Conservation (phyloP, 176 grass and related monocot genomes). For the Eleusine indica region DNA sequence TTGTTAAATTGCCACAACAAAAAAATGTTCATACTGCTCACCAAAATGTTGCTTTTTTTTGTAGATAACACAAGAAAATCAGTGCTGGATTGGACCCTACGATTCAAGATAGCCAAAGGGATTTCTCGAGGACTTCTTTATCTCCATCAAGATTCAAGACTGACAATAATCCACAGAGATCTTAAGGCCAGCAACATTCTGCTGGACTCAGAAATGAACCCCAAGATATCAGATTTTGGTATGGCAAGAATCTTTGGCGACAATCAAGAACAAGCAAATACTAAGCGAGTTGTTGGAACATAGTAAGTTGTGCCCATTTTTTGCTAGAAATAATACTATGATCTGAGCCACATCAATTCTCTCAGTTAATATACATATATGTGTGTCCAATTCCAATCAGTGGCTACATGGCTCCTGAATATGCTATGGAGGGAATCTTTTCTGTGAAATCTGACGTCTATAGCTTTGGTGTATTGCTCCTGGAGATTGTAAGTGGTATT, state of each 20-base stretch:
- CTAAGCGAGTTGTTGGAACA: conserved; percentile 49
- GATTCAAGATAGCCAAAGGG: conserved; percentile 53
- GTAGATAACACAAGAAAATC: conserved; percentile 21
- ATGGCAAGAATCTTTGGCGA: conserved; percentile 58
- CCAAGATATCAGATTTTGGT: conserved; percentile 60
- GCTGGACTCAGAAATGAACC: conserved; percentile 47
- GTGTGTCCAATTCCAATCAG: neutral
- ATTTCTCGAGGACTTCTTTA: conserved; percentile 52
- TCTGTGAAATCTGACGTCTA: conserved; percentile 61
- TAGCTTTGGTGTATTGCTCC: conserved; percentile 53
- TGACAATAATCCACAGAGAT: conserved; percentile 56
- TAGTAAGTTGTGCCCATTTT: conserved; percentile 29
- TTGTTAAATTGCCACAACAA: too few relatives aligned
- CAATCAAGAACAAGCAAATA: conserved; percentile 45
- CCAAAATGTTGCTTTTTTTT: too few relatives aligned
- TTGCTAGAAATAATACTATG: too few relatives aligned
- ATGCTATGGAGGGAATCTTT: conserved; percentile 66
- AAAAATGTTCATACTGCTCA: too few relatives aligned
- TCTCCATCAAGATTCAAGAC: conserved; percentile 61
- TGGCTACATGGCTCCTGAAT: conserved; percentile 67
- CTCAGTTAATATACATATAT: too few relatives aligned
- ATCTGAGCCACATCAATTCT: too few relatives aligned
- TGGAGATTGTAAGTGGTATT: conserved; percentile 48
- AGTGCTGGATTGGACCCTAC: conserved; percentile 36
- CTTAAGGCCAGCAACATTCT: conserved; percentile 55